Evolutionary conservation across 768 basidiomycete genomes (phyloP).

Genomic region (Leccinum truebloodii): DNA sequence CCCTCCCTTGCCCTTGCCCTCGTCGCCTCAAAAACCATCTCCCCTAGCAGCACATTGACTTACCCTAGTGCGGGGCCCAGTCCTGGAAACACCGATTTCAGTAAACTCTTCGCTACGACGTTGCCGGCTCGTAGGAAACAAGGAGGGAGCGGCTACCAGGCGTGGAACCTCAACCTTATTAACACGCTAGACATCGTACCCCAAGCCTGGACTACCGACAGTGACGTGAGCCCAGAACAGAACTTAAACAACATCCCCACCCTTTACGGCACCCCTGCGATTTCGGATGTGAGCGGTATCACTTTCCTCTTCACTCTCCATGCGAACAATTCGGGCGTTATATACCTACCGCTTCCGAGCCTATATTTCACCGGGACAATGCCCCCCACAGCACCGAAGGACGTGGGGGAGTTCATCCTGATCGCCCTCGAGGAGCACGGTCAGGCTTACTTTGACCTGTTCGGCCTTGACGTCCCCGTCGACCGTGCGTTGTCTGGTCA

Average conservation of each 20-base stretch:
- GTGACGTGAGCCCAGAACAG: not conserved
- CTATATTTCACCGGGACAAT: too few relatives aligned
- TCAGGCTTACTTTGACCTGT: not conserved
- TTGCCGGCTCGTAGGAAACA: not conserved
- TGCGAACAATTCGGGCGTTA: too few relatives aligned
- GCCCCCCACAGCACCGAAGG: too few relatives aligned
- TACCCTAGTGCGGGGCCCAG: conserved; percentile 13
- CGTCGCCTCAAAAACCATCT: not conserved
- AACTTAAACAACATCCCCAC: conserved; percentile 5
- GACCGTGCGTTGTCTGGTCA: not conserved
- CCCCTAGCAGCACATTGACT: not conserved
- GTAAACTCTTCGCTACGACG: not conserved
- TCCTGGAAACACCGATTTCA: conserved; percentile 11
- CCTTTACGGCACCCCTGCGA: not conserved
- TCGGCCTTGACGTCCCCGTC: not conserved
- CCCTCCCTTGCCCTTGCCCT: conserved; percentile 13
- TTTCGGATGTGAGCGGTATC: not conserved
- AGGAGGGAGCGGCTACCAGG: not conserved
- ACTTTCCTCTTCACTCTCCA: too few relatives aligned
- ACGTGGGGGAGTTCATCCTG: too few relatives aligned
- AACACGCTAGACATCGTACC: conserved; percentile 14
- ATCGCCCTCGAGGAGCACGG: not conserved
- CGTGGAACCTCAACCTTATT: conserved; percentile 18
- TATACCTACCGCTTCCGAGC: too few relatives aligned
- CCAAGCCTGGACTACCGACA: conserved; percentile 12